These are phyloP conservation scores for Neltuma alba DNA, from an alignment of 306 rosid species.

Conservation along the genomic window DNA sequence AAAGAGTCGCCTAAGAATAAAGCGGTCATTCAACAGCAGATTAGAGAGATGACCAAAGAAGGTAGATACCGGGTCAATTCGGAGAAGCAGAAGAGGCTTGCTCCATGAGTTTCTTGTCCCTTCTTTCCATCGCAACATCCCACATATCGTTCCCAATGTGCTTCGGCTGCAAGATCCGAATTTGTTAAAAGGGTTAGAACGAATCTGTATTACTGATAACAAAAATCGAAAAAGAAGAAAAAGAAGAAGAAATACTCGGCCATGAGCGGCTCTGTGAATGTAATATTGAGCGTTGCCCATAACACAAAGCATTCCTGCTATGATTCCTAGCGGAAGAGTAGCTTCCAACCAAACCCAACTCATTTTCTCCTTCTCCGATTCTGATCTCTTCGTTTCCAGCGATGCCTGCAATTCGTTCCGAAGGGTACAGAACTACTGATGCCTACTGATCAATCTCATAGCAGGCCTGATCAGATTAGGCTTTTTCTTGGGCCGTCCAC, in stretches of 20 bases:
- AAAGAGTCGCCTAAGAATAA: not conserved
- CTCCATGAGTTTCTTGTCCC: conserved; percentile 87
- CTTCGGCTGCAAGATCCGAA: conserved; percentile 66
- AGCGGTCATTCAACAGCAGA: not conserved
- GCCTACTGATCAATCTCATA: not conserved
- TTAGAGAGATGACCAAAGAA: not conserved
- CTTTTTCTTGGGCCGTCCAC: not conserved
- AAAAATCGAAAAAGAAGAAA: not conserved
- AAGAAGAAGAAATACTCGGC: conserved; percentile 58
- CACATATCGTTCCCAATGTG: conserved; percentile 91
- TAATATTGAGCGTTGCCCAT: conserved; percentile 90
- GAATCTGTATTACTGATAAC: not conserved
- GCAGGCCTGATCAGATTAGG: not conserved
- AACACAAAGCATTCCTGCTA: conserved; percentile 88
- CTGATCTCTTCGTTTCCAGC: not conserved
- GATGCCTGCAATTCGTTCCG: not conserved
- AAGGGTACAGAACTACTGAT: not conserved
- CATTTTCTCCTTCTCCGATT: conserved; percentile 38
- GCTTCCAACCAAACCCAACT: conserved; percentile 48
- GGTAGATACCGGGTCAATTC: conserved; percentile 23
- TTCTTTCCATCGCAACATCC: conserved; percentile 96
- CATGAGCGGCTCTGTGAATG: conserved; percentile 87
- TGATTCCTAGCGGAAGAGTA: conserved; percentile 78
- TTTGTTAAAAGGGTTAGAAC: not conserved
- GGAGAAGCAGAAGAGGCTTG: conserved; percentile 48